Evolutionary conservation across 768 basidiomycete species (phyloP), one percentile per base, ranked within the genome.

Genomic region (Leccinellum albellum): DNA sequence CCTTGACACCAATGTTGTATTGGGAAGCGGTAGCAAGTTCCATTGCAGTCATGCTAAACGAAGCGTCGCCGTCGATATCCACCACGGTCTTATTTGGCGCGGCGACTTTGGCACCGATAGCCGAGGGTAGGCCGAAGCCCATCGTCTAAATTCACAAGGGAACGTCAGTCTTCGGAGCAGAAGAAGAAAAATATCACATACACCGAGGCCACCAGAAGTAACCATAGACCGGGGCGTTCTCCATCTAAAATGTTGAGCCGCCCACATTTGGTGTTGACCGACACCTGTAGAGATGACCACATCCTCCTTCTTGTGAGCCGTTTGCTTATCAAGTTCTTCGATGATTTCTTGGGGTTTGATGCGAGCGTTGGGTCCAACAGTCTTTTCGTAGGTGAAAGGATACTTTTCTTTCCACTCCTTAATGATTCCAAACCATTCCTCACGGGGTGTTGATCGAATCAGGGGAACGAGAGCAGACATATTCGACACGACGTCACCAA

Each of bases 261-360:
- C 96, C 94, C 94, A 98, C 97, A 98, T 98, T 75, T 99, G 96
- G 76, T 98, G 97, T 72, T 99, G 97, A 8, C 97, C 97, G 21
- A 99, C 97, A 64, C 97, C 97, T 15, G 97, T 99, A 12, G 92
- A 74, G 52, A 99, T 75, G 67, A 99, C 75, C 37, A 97, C 82
- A 23, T 98, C 85, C 56, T 91, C 88, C 76, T 98, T 96, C 72
- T 77, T 82, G 57, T 88, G 79, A 49, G 77, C 78, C n/a, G 84
- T 85, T 76, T 93, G 90, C 53, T 68, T 78, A 66, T 98, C 87
- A 42, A 99, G 80, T 75, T 95, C 95, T 75, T 94, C 89, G 40
- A 99, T 85, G 54, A 98, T 92, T 74, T 95, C 94, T 74, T 99
- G 97, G 1, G 96, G 96, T 80, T 98, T 99, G 79, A 95, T 86